phyloP scores from a whole-genome alignment of 2,329 filamentous ascomycete genomes.

The Beauveria sp. region DNA sequence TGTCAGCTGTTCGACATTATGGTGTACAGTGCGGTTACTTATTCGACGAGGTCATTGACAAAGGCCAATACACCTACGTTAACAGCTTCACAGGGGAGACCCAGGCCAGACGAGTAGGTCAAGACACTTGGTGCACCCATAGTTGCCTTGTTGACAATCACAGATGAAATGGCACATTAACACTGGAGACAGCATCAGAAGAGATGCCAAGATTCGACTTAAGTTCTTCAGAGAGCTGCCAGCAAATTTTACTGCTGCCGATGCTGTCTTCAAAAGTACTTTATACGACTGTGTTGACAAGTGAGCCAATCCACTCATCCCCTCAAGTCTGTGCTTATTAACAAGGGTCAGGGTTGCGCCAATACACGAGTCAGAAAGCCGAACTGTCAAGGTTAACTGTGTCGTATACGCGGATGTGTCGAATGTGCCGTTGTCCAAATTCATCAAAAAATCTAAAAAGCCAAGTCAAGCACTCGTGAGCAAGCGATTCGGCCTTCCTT shows the following conservation, averaged over 20 bases:
- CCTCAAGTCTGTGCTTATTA: too few relatives aligned
- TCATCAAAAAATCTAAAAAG: neutral
- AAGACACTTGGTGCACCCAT: neutral
- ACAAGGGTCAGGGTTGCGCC: neutral
- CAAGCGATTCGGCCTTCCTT: too few relatives aligned
- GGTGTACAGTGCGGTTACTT: neutral
- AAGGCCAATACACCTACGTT: neutral
- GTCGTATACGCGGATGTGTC: neutral
- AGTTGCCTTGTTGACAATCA: neutral
- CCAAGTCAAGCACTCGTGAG: too few relatives aligned
- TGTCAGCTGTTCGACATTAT: conserved; percentile 12
- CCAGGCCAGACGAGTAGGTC: neutral
- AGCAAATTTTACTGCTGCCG: neutral
- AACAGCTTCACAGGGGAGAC: neutral
- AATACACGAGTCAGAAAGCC: neutral
- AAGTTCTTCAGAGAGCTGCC: neutral
- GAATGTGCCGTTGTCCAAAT: neutral
- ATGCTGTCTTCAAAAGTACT: neutral
- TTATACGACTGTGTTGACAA: neutral
- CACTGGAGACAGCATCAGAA: conserved; percentile 13
- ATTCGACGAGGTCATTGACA: conserved; percentile 2
- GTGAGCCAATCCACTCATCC: neutral
- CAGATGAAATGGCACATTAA: conserved; percentile 16
- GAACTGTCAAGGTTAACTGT: neutral
- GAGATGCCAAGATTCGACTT: conserved; percentile 12